Evolutionary conservation across 441 rosid species (phyloP).

Genomic region (Brassica hybrid): DNA sequence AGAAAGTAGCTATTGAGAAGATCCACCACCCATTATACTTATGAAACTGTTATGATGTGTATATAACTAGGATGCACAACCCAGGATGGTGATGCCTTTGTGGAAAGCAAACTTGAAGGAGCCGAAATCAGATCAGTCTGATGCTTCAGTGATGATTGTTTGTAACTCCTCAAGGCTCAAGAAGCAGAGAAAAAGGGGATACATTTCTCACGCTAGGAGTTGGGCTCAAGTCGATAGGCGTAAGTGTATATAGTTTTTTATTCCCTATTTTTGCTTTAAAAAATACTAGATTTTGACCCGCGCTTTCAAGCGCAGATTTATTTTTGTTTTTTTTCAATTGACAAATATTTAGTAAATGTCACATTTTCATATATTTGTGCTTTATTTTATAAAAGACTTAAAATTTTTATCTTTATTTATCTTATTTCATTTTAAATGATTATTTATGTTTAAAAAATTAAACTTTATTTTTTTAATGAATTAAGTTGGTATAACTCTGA

Average conservation of each 20-base stretch:
- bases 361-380: no score
- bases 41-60: conserved; percentile 4
- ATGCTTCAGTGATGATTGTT: conserved; percentile 67
- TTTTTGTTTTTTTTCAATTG: no score
- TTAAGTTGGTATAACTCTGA: no score
- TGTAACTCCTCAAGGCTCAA: conserved; percentile 53
- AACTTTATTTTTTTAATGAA: no score
- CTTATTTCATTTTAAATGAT: no score
- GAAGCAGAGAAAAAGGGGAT: conserved; percentile 27
- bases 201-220: conserved; percentile 50
- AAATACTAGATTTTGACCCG: background rate
- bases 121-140: conserved; percentile 56
- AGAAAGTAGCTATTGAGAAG: background rate
- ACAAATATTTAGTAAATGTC: no score
- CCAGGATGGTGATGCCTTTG: conserved; percentile 60
- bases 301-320: no score
- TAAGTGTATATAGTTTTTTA: conserved; percentile 54
- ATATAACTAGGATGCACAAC: conserved; percentile 72
- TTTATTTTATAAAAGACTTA: no score
- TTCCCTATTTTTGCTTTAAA: background rate
- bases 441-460: no score
- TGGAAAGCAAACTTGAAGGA: conserved; percentile 84
- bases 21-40: background rate
- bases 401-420: no score
- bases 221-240: conserved; percentile 63